phyloP scores from a whole-genome alignment of 2,329 filamentous ascomycete species.

The Colletotrichum brevisporum region DNA sequence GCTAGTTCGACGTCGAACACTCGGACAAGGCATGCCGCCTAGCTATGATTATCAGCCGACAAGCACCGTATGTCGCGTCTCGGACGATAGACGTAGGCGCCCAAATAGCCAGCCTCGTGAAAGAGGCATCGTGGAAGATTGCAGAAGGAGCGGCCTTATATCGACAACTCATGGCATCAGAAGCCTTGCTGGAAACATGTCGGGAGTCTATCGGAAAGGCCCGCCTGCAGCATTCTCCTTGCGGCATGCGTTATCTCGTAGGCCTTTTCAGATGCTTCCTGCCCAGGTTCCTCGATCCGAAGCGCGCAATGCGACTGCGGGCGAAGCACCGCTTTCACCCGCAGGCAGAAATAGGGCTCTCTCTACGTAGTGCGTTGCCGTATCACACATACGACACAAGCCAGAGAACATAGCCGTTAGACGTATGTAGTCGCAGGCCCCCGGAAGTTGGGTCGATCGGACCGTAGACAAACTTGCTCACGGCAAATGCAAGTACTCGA shows the following conservation, averaged over 20 bases:
- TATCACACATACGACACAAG: background rate
- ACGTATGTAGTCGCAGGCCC: too few relatives aligned
- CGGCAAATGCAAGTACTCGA: conserved; percentile 1
- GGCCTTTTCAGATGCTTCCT: background rate
- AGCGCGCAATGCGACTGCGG: background rate
- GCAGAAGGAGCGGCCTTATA: too few relatives aligned
- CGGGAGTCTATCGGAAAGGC: background rate
- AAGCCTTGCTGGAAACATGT: too few relatives aligned
- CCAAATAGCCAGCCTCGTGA: too few relatives aligned
- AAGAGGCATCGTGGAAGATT: too few relatives aligned
- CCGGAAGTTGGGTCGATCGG: background rate
- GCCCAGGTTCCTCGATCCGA: background rate
- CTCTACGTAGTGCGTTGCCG: background rate
- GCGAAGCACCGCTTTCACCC: background rate
- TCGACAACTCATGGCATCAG: too few relatives aligned
- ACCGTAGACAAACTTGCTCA: conserved; percentile 6
- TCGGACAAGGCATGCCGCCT: too few relatives aligned
- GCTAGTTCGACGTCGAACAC: background rate
- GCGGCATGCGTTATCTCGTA: conserved; percentile 6
- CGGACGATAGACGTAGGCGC: too few relatives aligned
- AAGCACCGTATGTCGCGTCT: too few relatives aligned
- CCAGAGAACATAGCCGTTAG: background rate
- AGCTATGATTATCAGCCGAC: too few relatives aligned
- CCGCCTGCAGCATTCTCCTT: conserved; percentile 11
- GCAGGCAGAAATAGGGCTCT: background rate